phyloP scores from a whole-genome alignment of 2,329 filamentous ascomycete species.

The Hypoxylon sp. region DNA sequence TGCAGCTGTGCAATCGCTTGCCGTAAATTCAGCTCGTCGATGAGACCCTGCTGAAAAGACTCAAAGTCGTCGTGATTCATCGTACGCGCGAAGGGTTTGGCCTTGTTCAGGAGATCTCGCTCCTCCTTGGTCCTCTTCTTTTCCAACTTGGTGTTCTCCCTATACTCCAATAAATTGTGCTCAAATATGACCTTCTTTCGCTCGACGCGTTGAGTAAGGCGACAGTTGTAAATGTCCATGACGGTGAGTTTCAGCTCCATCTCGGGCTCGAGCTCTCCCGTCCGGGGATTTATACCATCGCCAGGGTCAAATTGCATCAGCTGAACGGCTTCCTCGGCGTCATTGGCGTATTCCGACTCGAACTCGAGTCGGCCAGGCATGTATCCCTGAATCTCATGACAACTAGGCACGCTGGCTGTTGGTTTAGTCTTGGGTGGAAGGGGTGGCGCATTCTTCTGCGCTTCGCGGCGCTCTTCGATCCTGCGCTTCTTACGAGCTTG shows the following conservation, averaged over 20 bases:
- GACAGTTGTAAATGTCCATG: constrained; percentile 97
- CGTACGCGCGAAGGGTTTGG: constrained; percentile 95
- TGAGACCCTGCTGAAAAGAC: constrained; percentile 80
- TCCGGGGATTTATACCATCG: constrained; percentile 83
- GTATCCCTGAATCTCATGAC: constrained; percentile 97
- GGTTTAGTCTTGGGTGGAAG: constrained; percentile 93
- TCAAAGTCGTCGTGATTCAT: constrained; percentile 96
- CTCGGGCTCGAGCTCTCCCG: constrained; percentile 89
- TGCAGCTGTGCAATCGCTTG: constrained; percentile 90
- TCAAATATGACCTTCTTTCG: constrained; percentile 97
- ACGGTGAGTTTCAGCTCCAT: constrained; percentile 98
- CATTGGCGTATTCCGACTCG: constrained; percentile 96
- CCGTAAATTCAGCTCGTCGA: constrained; percentile 90
- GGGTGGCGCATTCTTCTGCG: constrained; percentile 81
- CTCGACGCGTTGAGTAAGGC: constrained; percentile 88
- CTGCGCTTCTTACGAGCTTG: constrained; percentile 90
- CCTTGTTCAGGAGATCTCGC: constrained; percentile 86
- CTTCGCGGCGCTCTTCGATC: constrained; percentile 91
- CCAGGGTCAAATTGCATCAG: constrained; percentile 98
- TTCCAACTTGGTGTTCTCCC: constrained; percentile 86
- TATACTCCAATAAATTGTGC: constrained; percentile 90
- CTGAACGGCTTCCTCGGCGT: constrained; percentile 97
- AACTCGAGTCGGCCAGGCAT: constrained; percentile 98
- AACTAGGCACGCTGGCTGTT: constrained; percentile 91
- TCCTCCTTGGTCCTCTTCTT: constrained; percentile 98